Evolutionary conservation across 225 moss, liverwort and hornwort genomes (phyloP).

Genomic region (Marchantia paleacea): DNA sequence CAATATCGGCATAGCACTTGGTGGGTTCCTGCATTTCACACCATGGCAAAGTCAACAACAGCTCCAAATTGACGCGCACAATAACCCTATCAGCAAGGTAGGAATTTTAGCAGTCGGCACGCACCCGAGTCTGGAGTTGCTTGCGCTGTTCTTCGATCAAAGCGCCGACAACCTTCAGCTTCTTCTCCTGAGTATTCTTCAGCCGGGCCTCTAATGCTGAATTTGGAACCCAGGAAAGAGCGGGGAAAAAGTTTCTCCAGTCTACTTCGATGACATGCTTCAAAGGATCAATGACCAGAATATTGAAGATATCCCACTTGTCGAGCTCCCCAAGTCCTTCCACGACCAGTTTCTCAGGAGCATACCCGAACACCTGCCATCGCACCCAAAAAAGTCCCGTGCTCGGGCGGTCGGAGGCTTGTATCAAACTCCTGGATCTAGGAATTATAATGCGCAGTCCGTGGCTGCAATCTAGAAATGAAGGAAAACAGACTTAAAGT

Average conservation of each 20-base stretch:
- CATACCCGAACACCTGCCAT: slow-evolving; percentile 26
- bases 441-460: no score
- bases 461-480: no score
- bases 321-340: slow-evolving; percentile 24
- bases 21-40: slow-evolving; percentile 38
- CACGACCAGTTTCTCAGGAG: slow-evolving; percentile 13
- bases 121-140: slow-evolving; percentile 44
- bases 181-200: slow-evolving; percentile 37
- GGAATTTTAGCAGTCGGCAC: background rate
- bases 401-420: no score
- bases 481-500: background rate
- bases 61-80: background rate
- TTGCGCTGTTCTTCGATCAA: slow-evolving; percentile 58
- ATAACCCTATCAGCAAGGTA: background rate
- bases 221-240: slow-evolving; percentile 64
- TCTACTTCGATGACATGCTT: slow-evolving; percentile 55
- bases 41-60: background rate
- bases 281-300: slow-evolving; percentile 57
- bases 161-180: slow-evolving; percentile 50
- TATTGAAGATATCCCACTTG: slow-evolving; percentile 60
- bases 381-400: background rate
- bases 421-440: no score
- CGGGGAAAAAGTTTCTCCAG: slow-evolving; percentile 78
- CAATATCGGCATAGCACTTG: slow-evolving; percentile 50
- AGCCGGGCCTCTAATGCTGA: slow-evolving; percentile 38